These are phyloP conservation scores for Amauroascus verrucosus DNA, from an alignment of 2,329 filamentous ascomycete species.

Conservation along the genomic window DNA sequence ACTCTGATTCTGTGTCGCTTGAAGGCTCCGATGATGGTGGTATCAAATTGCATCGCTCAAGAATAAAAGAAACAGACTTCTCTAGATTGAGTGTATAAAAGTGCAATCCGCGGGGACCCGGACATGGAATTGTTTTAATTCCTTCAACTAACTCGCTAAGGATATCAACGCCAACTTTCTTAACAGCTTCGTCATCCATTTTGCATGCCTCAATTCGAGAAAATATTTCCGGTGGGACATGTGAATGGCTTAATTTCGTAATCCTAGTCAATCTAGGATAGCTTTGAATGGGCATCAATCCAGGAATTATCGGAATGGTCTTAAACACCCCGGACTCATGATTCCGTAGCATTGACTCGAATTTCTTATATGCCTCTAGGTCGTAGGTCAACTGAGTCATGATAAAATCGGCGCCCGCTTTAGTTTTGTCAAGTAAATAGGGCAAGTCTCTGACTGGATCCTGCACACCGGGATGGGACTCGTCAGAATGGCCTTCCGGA, in stretches of 20 bases:
- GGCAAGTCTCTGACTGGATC: slow-evolving; percentile 60
- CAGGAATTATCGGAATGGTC: slow-evolving; percentile 80
- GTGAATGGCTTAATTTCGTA: slow-evolving; percentile 86
- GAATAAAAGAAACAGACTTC: slow-evolving; percentile 86
- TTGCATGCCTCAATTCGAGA: slow-evolving; percentile 45
- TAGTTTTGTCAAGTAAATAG: slow-evolving; percentile 78
- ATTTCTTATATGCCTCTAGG: slow-evolving; percentile 66
- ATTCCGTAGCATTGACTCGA: slow-evolving; percentile 64
- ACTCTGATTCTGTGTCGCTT: slow-evolving; percentile 39
- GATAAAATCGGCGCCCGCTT: slow-evolving; percentile 90
- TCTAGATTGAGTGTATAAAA: slow-evolving; percentile 97
- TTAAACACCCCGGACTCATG: slow-evolving; percentile 81
- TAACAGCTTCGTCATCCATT: slow-evolving; percentile 40
- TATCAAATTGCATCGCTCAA: slow-evolving; percentile 78
- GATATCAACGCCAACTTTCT: slow-evolving; percentile 47
- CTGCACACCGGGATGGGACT: slow-evolving; percentile 73
- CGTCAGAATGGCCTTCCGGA: slow-evolving; percentile 88
- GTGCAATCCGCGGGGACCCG: slow-evolving; percentile 69
- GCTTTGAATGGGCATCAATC: slow-evolving; percentile 94
- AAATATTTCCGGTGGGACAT: slow-evolving; percentile 61
- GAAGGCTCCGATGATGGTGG: slow-evolving; percentile 38
- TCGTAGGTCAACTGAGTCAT: slow-evolving; percentile 99
- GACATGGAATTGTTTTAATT: slow-evolving; percentile 55
- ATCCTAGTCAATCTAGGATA: slow-evolving; percentile 92
- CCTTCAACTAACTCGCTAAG: slow-evolving; percentile 72